phyloP scores from a whole-genome alignment of 805 yeast genomes.

The Lipomyces japonicus region DNA sequence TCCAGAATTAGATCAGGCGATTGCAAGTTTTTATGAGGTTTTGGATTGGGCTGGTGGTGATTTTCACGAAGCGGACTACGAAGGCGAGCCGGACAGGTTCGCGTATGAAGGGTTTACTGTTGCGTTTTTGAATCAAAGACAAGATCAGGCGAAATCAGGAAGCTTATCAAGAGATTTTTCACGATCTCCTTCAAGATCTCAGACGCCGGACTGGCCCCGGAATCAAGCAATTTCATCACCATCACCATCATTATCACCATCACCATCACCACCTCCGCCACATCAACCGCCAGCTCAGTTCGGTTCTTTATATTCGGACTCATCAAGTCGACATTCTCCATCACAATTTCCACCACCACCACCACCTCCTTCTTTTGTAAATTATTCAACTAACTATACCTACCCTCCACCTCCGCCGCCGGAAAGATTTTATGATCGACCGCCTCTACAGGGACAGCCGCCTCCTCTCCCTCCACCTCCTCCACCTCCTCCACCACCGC shows the following conservation, averaged over 20 bases:
- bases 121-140: slow-evolving; percentile 3
- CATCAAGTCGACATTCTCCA: neutral
- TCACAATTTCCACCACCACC: neutral
- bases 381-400: neutral
- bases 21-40: slow-evolving; percentile 15
- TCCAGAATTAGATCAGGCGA: slow-evolving; percentile 1
- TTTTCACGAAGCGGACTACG: slow-evolving; percentile 11
- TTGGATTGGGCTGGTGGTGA: slow-evolving; percentile 3
- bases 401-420: neutral
- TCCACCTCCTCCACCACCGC: neutral
- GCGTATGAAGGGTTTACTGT: slow-evolving; percentile 16
- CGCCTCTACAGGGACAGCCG: too few relatives aligned
- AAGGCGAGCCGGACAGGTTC: slow-evolving; percentile 2
- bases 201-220: neutral
- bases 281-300: neutral
- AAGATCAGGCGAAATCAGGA: neutral
- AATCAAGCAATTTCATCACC: neutral
- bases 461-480: too few relatives aligned
- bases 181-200: neutral
- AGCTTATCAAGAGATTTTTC: neutral
- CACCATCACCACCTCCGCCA: neutral
- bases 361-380: neutral
- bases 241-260: slow-evolving; percentile 2
- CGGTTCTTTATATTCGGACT: neutral
- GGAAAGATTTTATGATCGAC: too few relatives aligned